Evolutionary conservation across 495 filamentous ascomycete species (phyloP).

Genomic region (Hamigera avellanea): DNA sequence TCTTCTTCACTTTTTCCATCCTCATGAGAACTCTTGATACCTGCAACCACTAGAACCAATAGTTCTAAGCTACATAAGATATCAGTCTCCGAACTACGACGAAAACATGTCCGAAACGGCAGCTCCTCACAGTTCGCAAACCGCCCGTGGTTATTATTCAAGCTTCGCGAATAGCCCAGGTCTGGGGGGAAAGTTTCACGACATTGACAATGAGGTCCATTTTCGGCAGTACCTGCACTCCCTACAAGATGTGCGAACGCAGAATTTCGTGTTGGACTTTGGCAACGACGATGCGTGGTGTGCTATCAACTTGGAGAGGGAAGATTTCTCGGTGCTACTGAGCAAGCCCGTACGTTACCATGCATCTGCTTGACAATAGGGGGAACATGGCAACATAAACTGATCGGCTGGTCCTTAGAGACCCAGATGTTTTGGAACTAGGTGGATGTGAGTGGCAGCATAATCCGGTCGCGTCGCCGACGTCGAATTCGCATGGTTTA

Average conservation of each 20-base stretch:
- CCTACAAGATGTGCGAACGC: slow-evolving; percentile 27
- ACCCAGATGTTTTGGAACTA: slow-evolving; percentile 30
- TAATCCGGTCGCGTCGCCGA: slow-evolving; percentile 1
- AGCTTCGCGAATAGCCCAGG: slow-evolving; percentile 12
- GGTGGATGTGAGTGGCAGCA: slow-evolving; percentile 54
- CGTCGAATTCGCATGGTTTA: too few species aligned
- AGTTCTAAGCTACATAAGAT: too few species aligned
- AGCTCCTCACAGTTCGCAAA: slow-evolving; percentile 7
- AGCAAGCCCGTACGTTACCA: slow-evolving; percentile 17
- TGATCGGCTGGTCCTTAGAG: slow-evolving; percentile 11
- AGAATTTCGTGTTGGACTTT: slow-evolving; percentile 65
- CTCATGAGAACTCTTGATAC: too few species aligned
- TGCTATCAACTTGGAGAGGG: slow-evolving; percentile 42
- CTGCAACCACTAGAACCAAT: too few species aligned
- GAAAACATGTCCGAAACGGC: slow-evolving; percentile 7
- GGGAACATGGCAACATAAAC: not conserved
- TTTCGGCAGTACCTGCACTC: slow-evolving; percentile 28
- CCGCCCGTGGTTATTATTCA: slow-evolving; percentile 26
- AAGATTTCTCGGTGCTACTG: slow-evolving; percentile 30
- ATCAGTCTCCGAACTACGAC: too few species aligned
- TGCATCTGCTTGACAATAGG: not conserved
- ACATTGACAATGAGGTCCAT: slow-evolving; percentile 42
- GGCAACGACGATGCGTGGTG: slow-evolving; percentile 50
- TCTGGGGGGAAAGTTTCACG: slow-evolving; percentile 27
- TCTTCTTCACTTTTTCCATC: too few species aligned